These are phyloP conservation scores for Sporothrix globosa DNA, from an alignment of 2,329 filamentous ascomycete species.

Conservation along the genomic window DNA sequence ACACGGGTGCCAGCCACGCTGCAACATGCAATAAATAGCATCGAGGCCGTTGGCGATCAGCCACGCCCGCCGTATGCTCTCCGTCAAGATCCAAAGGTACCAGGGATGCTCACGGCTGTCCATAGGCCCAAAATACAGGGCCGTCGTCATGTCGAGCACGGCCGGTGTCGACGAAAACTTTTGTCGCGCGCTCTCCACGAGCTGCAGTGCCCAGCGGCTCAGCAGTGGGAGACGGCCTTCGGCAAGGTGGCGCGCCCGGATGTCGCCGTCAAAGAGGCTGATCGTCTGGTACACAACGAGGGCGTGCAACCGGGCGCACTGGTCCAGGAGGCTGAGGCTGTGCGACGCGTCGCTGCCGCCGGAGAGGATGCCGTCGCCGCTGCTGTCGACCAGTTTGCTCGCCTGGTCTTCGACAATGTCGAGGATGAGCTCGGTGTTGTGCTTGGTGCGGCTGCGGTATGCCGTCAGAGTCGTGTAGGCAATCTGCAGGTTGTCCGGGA, in stretches of 20 bases:
- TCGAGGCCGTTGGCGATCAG: constrained; percentile 36
- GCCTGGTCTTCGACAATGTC: constrained; percentile 37
- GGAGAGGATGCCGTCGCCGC: background rate
- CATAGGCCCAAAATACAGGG: constrained; percentile 14
- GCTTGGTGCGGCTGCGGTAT: constrained; percentile 36
- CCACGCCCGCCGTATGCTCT: constrained; percentile 43
- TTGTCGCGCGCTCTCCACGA: constrained; percentile 10
- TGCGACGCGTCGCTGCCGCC: background rate
- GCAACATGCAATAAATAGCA: constrained; percentile 37
- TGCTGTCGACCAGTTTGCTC: constrained; percentile 7
- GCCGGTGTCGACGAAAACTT: constrained; percentile 15
- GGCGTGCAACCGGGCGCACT: constrained; percentile 52
- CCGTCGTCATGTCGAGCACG: constrained; percentile 19
- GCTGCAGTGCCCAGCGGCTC: constrained; percentile 10
- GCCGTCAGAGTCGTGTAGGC: constrained; percentile 40
- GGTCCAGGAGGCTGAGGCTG: constrained; percentile 34
- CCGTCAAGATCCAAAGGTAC: constrained; percentile 43
- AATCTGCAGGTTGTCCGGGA: constrained; percentile 41
- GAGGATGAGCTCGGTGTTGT: constrained; percentile 34
- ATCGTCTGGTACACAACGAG: constrained; percentile 56
- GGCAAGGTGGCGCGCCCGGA: constrained; percentile 47
- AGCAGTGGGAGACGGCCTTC: constrained; percentile 41
- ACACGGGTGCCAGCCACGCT: constrained; percentile 37
- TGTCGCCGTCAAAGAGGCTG: constrained; percentile 55
- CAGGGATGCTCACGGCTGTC: constrained; percentile 33